These are phyloP conservation scores for Diaporthe vexans DNA, from an alignment of 2,329 filamentous ascomycete species.

Conservation along the genomic window DNA sequence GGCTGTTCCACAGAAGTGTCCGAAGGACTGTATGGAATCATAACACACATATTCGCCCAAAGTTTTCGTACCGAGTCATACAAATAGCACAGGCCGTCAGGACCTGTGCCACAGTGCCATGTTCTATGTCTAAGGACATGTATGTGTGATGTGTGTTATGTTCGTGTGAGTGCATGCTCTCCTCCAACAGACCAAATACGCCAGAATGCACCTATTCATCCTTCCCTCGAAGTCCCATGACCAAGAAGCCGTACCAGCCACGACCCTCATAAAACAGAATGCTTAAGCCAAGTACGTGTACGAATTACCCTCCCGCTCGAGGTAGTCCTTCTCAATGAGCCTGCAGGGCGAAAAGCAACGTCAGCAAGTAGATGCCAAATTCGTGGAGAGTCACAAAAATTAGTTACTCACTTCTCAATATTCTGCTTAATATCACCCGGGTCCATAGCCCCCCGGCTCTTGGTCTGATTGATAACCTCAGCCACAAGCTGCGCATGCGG, in stretches of 20 bases:
- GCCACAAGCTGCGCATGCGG: slow-evolving; percentile 88
- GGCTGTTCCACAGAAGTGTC: too few species aligned
- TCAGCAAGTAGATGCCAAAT: slow-evolving; percentile 15
- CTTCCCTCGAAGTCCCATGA: not conserved
- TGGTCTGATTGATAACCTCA: slow-evolving; percentile 93
- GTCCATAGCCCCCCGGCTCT: slow-evolving; percentile 87
- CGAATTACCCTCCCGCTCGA: slow-evolving; percentile 81
- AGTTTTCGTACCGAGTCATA: not conserved
- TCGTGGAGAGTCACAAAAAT: too few species aligned
- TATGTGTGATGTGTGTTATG: not conserved
- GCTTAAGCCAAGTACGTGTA: slow-evolving; percentile 79
- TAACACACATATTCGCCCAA: not conserved
- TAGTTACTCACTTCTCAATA: slow-evolving; percentile 93
- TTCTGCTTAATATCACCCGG: slow-evolving; percentile 94
- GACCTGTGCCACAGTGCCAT: not conserved
- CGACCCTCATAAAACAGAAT: not conserved
- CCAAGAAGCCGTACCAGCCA: not conserved
- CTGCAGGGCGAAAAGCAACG: slow-evolving; percentile 56
- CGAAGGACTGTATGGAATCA: not conserved
- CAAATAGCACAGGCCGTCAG: not conserved
- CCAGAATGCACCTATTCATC: not conserved
- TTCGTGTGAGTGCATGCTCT: not conserved
- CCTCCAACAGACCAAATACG: slow-evolving; percentile 12
- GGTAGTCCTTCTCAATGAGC: slow-evolving; percentile 93
- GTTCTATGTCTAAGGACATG: slow-evolving; percentile 17